Percentiles rank a stretch among this genome's conserved stretches.
phyloP scores from a whole-genome alignment of 192 early-diverging fungal genomes.

The Coemansia sp. region DNA sequence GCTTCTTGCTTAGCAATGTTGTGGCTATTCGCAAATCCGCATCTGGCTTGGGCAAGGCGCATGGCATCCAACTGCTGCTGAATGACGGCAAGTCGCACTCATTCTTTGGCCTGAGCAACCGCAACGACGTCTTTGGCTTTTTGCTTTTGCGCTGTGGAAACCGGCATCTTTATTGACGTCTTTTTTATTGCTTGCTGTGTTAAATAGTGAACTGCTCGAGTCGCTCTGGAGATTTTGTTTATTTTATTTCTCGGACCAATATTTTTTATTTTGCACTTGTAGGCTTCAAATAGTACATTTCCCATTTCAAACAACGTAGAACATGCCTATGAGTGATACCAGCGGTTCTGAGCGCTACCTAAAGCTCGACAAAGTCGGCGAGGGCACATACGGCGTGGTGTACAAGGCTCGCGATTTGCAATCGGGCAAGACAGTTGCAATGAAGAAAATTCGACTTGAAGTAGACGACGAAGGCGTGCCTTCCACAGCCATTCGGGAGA shows the following conservation, averaged over 20 bases:
- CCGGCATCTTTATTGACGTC: conserved; percentile 27
- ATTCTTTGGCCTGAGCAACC: conserved; percentile 40
- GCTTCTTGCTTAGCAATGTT: conserved; percentile 39
- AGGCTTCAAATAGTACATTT: too few species aligned
- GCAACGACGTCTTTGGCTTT: conserved; percentile 52
- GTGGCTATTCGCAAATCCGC: conserved; percentile 48
- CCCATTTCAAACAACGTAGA: too few species aligned
- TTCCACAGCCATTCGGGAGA: conserved; percentile 83
- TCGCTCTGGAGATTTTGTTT: too few species aligned
- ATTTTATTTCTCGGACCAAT: too few species aligned
- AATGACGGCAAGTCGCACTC: conserved; percentile 31
- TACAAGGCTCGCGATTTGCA: conserved; percentile 65
- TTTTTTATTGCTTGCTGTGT: neutral
- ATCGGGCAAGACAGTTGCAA: conserved; percentile 63
- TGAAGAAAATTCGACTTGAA: conserved; percentile 73
- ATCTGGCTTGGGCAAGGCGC: conserved; percentile 38
- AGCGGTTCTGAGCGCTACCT: conserved; percentile 55
- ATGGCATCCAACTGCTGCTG: conserved; percentile 47
- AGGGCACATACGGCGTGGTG: conserved; percentile 82
- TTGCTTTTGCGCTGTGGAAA: conserved; percentile 48
- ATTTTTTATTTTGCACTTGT: too few species aligned
- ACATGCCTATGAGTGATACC: conserved; percentile 25
- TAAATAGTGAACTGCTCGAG: too few species aligned
- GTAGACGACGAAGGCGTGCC: conserved; percentile 72
- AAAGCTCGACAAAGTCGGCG: conserved; percentile 78